Evolutionary conservation across 371 early-diverging fungal genomes (phyloP).

Genomic region (Rhizopus arrhizus): DNA sequence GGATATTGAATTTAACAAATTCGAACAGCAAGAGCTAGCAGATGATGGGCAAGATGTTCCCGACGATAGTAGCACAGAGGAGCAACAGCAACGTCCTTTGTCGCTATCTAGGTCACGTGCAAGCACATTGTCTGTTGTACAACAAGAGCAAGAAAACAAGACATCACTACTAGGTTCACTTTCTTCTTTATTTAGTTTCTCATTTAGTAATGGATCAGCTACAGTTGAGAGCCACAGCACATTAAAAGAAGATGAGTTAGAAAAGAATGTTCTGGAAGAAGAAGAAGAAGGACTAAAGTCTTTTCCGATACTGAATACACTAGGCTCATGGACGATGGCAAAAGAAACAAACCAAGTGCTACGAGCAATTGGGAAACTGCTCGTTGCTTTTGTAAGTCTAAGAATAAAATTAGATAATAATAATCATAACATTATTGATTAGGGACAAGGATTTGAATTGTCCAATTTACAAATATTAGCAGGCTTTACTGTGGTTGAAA

Average conservation of each 20-base stretch:
- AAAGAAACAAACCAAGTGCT: slow-evolving; percentile 69
- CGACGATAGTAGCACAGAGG: slow-evolving; percentile 22
- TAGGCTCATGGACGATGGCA: slow-evolving; percentile 54
- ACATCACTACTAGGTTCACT: slow-evolving; percentile 13
- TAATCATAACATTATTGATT: slow-evolving; percentile 3
- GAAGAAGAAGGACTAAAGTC: slow-evolving; percentile 32
- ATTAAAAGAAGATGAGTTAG: slow-evolving; percentile 12
- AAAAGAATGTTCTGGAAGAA: slow-evolving; percentile 22
- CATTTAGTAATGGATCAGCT: not conserved
- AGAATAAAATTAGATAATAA: slow-evolving; percentile 28
- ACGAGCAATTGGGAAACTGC: slow-evolving; percentile 64
- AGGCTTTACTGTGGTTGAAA: slow-evolving; percentile 66
- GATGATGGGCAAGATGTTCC: slow-evolving; percentile 21
- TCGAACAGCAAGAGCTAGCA: slow-evolving; percentile 21
- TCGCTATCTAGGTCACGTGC: slow-evolving; percentile 23
- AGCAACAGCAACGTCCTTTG: slow-evolving; percentile 10
- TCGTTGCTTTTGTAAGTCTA: slow-evolving; percentile 66
- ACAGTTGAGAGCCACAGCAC: slow-evolving; percentile 1
- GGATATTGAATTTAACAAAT: slow-evolving; percentile 32
- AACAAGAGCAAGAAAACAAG: not conserved
- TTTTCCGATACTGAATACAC: slow-evolving; percentile 39
- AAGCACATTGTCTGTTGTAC: slow-evolving; percentile 6
- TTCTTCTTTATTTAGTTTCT: slow-evolving; percentile 18
- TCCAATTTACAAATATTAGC: slow-evolving; percentile 67
- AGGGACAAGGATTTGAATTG: slow-evolving; percentile 77